Conservation (phyloP, 2,329 filamentous ascomycete genomes). For the Chrysosporium keratinophilum region DNA sequence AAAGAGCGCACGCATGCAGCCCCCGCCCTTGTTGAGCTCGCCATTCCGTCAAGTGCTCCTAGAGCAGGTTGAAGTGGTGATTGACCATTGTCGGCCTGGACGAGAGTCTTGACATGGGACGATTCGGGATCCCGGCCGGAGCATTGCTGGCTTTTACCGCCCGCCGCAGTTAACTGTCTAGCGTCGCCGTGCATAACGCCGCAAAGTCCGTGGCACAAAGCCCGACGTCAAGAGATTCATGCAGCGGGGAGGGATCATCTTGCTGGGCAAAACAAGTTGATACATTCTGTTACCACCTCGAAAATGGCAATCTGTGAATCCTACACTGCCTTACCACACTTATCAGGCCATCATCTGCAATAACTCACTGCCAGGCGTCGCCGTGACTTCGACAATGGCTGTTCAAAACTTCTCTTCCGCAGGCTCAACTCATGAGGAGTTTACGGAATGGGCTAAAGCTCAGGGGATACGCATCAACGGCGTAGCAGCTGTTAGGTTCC, state of each 20-base stretch:
- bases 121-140: neutral
- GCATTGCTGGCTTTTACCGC: neutral
- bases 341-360: neutral
- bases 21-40: neutral
- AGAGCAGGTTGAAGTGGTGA: neutral
- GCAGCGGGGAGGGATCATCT: no score
- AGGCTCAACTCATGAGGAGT: conserved; percentile 38
- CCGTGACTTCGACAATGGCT: neutral
- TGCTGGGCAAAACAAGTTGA: no score
- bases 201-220: conserved; percentile 4
- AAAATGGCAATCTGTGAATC: neutral
- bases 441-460: conserved; percentile 57
- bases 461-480: conserved; percentile 58
- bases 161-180: neutral
- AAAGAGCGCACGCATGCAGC: neutral
- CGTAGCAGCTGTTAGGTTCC: conserved; percentile 56
- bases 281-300: no score
- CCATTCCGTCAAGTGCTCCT: neutral
- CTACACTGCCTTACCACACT: neutral
- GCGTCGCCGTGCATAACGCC: neutral
- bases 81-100: neutral
- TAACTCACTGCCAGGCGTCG: neutral
- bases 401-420: conserved; percentile 10
- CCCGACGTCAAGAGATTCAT: no score
- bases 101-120: neutral